These are phyloP conservation scores for Daldinia loculata DNA, from an alignment of 495 filamentous ascomycete genomes.

Conservation along the genomic window DNA sequence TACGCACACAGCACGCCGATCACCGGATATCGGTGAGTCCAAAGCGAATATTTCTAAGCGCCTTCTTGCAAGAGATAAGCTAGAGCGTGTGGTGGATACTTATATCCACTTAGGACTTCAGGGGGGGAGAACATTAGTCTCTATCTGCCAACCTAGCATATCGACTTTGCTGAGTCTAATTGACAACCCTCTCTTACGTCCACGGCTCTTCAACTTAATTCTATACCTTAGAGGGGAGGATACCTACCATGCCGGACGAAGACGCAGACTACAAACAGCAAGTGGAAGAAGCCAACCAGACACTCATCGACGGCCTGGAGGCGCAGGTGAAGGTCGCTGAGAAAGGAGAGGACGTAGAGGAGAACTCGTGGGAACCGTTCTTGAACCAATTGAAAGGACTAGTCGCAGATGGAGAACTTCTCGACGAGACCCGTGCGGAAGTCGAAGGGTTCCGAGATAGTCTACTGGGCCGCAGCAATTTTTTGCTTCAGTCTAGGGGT, in stretches of 20 bases:
- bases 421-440: neutral
- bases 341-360: constrained; percentile 10
- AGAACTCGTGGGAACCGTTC: constrained; percentile 22
- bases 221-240: neutral
- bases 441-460: constrained; percentile 15
- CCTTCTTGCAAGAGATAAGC: neutral
- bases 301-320: constrained; percentile 16
- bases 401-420: constrained; percentile 11
- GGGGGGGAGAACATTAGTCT: neutral
- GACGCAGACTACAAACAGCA: constrained; percentile 20
- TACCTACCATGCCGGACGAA: constrained; percentile 3
- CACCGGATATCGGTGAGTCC: neutral
- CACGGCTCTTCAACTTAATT: neutral
- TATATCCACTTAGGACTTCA: neutral
- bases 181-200: too few species aligned
- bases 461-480: neutral
- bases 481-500: constrained; percentile 11
- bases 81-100: neutral
- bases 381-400: constrained; percentile 18
- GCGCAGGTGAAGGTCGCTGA: constrained; percentile 13
- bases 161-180: too few species aligned
- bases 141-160: neutral
- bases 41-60: neutral
- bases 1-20: neutral
- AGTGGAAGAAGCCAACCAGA: constrained; percentile 21